These are phyloP conservation scores for Cercospora sp. DNA, from an alignment of 2,329 filamentous ascomycete species.

Conservation along the genomic window DNA sequence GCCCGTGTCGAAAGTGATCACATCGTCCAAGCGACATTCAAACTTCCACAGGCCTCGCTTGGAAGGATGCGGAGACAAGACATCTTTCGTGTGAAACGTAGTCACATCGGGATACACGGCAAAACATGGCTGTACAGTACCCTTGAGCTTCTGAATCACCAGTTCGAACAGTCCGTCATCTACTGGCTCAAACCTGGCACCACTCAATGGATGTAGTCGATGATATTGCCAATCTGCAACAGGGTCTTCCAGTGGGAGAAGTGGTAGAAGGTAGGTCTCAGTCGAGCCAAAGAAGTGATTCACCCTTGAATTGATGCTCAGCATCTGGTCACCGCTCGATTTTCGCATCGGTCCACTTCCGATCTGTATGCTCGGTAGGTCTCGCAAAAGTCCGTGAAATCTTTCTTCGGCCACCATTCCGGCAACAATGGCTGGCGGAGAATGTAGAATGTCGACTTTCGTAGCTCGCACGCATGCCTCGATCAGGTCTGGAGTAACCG, in stretches of 20 bases:
- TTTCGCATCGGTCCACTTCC: slow-evolving; percentile 11
- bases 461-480: not conserved
- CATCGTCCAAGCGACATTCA: slow-evolving; percentile 10
- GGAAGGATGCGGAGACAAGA: slow-evolving; percentile 5
- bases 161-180: slow-evolving; percentile 1
- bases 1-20: slow-evolving; percentile 8
- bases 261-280: slow-evolving; percentile 5
- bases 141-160: slow-evolving; percentile 1
- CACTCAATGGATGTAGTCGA: slow-evolving; percentile 8
- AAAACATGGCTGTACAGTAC: slow-evolving; percentile 6
- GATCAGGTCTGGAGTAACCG: slow-evolving; percentile 6
- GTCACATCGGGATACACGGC: not conserved
- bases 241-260: not conserved
- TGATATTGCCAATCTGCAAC: slow-evolving; percentile 12
- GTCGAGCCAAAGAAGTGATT: slow-evolving; percentile 13
- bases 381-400: not conserved
- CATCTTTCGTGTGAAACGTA: slow-evolving; percentile 8
- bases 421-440: slow-evolving; percentile 9
- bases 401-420: not conserved
- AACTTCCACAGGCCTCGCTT: slow-evolving; percentile 7
- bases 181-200: slow-evolving; percentile 2
- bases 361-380: not conserved
- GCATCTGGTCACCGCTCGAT: not conserved
- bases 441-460: not conserved
- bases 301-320: not conserved